These are phyloP conservation scores for Umbelopsis sp. DNA, from an alignment of 371 early-diverging fungal species.

Conservation along the genomic window DNA sequence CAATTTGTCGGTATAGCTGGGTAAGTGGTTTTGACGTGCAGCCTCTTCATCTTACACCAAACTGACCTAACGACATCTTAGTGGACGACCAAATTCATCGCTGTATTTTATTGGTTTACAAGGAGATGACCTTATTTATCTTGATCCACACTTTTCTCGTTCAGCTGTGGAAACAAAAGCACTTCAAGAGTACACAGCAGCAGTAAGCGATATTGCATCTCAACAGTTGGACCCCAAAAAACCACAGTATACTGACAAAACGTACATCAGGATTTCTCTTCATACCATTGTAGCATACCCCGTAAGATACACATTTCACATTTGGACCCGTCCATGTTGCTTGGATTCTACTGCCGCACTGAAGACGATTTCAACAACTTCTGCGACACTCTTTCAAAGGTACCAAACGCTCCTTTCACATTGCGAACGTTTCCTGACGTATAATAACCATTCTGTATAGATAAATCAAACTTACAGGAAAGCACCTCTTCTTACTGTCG, in stretches of 20 bases:
- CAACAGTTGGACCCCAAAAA: background rate
- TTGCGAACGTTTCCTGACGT: background rate
- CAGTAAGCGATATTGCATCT: conserved; percentile 27
- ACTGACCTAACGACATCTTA: conserved; percentile 23
- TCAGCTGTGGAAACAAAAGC: conserved; percentile 64
- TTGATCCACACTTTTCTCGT: conserved; percentile 93
- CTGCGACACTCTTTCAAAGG: conserved; percentile 52
- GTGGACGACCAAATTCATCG: conserved; percentile 92
- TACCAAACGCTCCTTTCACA: conserved; percentile 28
- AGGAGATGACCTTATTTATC: conserved; percentile 81
- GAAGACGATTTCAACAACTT: conserved; percentile 68
- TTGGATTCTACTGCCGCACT: conserved; percentile 87
- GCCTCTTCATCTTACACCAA: background rate
- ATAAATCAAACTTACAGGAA: conserved; percentile 37
- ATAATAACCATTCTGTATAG: conserved; percentile 28
- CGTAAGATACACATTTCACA: conserved; percentile 72
- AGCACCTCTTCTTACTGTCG: conserved; percentile 68
- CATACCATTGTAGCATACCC: conserved; percentile 83
- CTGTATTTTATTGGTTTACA: conserved; percentile 91
- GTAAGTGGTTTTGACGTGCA: conserved; percentile 40
- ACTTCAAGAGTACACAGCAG: conserved; percentile 51
- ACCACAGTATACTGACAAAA: background rate
- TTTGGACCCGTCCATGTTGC: conserved; percentile 92
- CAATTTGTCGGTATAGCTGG: conserved; percentile 91
- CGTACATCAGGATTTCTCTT: conserved; percentile 62